These are phyloP conservation scores for Apodospora peruviana DNA, from an alignment of 495 filamentous ascomycete species.

Conservation along the genomic window DNA sequence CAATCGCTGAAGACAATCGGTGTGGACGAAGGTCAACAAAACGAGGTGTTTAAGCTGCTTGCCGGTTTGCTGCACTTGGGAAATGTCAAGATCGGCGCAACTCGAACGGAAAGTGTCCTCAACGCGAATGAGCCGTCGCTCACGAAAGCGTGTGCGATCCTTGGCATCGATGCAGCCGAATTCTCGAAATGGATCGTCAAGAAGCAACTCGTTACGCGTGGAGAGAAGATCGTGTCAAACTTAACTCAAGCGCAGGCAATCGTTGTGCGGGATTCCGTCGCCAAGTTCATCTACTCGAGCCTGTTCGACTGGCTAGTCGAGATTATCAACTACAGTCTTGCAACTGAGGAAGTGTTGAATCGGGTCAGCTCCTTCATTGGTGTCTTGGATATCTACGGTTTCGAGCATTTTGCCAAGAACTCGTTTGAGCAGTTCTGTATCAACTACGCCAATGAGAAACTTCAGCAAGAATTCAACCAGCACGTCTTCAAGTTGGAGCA, in stretches of 20 bases:
- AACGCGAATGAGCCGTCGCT: constrained; percentile 76
- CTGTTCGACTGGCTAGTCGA: constrained; percentile 99
- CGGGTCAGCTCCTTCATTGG: constrained; percentile 93
- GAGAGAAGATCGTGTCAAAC: constrained; percentile 96
- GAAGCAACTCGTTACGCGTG: constrained; percentile 94
- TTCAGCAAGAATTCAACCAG: constrained; percentile 99
- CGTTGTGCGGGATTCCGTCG: constrained; percentile 95
- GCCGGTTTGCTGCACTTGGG: constrained; percentile 91
- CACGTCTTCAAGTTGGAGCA: constrained; percentile 99
- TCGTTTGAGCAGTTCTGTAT: constrained; percentile 99
- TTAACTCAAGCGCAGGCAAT: constrained; percentile 88
- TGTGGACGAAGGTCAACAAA: constrained; percentile 65
- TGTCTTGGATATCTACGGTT: constrained; percentile 99
- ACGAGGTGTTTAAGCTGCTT: constrained; percentile 83
- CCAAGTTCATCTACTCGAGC: constrained; percentile 98
- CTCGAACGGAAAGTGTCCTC: constrained; percentile 80
- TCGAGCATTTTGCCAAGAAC: constrained; percentile 99
- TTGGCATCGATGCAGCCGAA: constrained; percentile 79
- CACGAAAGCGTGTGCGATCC: constrained; percentile 72
- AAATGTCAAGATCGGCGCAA: constrained; percentile 90
- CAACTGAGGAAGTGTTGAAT: constrained; percentile 78
- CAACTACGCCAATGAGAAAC: constrained; percentile 99
- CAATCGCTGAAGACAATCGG: constrained; percentile 85
- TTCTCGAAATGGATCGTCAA: constrained; percentile 99
- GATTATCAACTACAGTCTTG: constrained; percentile 84